phyloP scores from a whole-genome alignment of 129 eudicot species.

The Centella asiatica region DNA sequence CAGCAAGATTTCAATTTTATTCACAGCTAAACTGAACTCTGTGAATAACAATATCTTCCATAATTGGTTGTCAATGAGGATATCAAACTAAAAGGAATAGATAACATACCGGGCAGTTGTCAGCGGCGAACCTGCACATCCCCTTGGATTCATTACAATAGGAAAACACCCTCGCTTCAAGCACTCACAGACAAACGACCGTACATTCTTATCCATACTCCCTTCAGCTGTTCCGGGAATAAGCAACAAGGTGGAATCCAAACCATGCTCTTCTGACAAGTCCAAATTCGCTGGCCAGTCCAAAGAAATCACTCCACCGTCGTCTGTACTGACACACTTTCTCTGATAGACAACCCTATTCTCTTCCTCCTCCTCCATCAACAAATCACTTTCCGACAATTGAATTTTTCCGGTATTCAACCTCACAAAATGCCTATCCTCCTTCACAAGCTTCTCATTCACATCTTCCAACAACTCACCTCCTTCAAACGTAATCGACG shows the following conservation, averaged over 20 bases:
- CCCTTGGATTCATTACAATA: conserved; percentile 83
- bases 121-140: conserved; percentile 78
- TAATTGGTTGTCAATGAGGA: background rate
- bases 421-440: conserved; percentile 43
- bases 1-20: background rate
- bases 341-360: conserved; percentile 58
- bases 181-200: conserved; percentile 51
- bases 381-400: conserved; percentile 3
- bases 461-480: conserved; percentile 25
- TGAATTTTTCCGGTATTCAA: conserved; percentile 39
- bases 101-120: conserved; percentile 64
- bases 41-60: background rate
- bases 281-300: conserved; percentile 87
- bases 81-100: background rate
- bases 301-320: conserved; percentile 76
- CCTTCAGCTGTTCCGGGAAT: conserved; percentile 70
- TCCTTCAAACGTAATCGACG: conserved; percentile 43
- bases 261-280: conserved; percentile 41
- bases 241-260: conserved; percentile 62
- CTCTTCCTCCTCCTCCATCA: conserved; percentile 10
- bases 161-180: conserved; percentile 74
- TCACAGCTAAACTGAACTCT: too few species aligned
- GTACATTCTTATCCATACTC: conserved; percentile 50
- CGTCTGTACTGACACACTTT: conserved; percentile 59
- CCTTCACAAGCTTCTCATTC: conserved; percentile 36